Conservation (phyloP, 2,329 filamentous ascomycete species). For the Simplicillium aogashimaense region DNA sequence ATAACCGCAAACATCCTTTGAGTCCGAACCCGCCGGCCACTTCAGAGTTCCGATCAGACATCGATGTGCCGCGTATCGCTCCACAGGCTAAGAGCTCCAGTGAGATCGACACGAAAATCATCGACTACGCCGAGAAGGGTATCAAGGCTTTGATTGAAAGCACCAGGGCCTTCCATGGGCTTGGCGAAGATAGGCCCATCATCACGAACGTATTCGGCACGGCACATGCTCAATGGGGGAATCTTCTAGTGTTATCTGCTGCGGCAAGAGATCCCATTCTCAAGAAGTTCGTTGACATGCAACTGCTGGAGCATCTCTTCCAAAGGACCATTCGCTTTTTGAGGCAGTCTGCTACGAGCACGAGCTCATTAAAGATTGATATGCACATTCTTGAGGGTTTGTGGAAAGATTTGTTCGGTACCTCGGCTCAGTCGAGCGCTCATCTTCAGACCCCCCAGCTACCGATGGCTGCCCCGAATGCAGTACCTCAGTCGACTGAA, state of each 20-base stretch:
- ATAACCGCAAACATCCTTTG: slow-evolving; percentile 22
- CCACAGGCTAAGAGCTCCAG: slow-evolving; percentile 23
- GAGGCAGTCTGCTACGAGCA: slow-evolving; percentile 56
- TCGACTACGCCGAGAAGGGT: slow-evolving; percentile 49
- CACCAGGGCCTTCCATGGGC: slow-evolving; percentile 67
- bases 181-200: slow-evolving; percentile 58
- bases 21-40: slow-evolving; percentile 21
- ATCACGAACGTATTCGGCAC: slow-evolving; percentile 97
- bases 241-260: slow-evolving; percentile 81
- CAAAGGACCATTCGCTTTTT: slow-evolving; percentile 70
- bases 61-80: slow-evolving; percentile 26
- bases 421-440: background rate
- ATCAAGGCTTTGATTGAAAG: slow-evolving; percentile 72
- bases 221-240: slow-evolving; percentile 95
- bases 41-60: slow-evolving; percentile 24
- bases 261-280: slow-evolving; percentile 61
- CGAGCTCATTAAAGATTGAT: slow-evolving; percentile 66
- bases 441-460: too few relatives aligned
- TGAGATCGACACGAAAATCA: slow-evolving; percentile 34
- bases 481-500: too few relatives aligned
- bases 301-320: slow-evolving; percentile 51
- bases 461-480: too few relatives aligned
- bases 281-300: slow-evolving; percentile 42
- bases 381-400: slow-evolving; percentile 59
- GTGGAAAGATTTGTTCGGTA: slow-evolving; percentile 32